Percentiles rank a stretch among this genome's conserved stretches.
These are phyloP conservation scores for Podila epigama DNA, from an alignment of 192 early-diverging fungal species.

Conservation along the genomic window DNA sequence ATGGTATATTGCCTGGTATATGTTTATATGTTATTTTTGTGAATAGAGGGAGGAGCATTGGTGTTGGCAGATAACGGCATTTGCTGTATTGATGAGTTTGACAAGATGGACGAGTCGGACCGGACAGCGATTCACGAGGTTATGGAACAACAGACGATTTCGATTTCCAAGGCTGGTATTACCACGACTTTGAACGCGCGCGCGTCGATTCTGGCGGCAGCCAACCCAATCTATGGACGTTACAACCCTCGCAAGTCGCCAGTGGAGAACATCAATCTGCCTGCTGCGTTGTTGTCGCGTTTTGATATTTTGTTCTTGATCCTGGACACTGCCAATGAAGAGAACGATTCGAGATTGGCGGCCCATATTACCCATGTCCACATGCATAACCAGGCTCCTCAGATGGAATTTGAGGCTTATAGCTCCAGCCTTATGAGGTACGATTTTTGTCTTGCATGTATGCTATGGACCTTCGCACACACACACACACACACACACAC, in stretches of 20 bases:
- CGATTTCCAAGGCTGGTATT: slow-evolving; percentile 97
- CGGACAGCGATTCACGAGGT: slow-evolving; percentile 99
- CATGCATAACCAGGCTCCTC: slow-evolving; percentile 81
- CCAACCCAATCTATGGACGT: slow-evolving; percentile 95
- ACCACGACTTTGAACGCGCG: slow-evolving; percentile 97
- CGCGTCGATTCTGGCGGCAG: slow-evolving; percentile 93
- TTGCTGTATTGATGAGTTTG: slow-evolving; percentile 99
- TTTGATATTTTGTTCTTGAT: slow-evolving; percentile 94
- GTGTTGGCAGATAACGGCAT: slow-evolving; percentile 98
- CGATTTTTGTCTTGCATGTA: not conserved
- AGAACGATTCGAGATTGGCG: slow-evolving; percentile 82
- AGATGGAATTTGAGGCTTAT: slow-evolving; percentile 64
- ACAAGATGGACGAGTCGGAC: slow-evolving; percentile 98
- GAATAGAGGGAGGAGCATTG: slow-evolving; percentile 89
- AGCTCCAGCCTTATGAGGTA: slow-evolving; percentile 81
- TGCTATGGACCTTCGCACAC: not conserved
- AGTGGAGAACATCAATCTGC: slow-evolving; percentile 96
- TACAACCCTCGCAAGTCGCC: slow-evolving; percentile 91
- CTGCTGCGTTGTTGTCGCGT: slow-evolving; percentile 91
- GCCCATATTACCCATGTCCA: slow-evolving; percentile 95
- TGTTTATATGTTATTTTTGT: not conserved
- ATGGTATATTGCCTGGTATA: not conserved
- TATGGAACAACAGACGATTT: slow-evolving; percentile 99
- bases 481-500: not conserved
- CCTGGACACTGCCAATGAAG: slow-evolving; percentile 82